These are phyloP conservation scores for Colletotrichum graminicola DNA, from an alignment of 2,329 filamentous ascomycete species.

Conservation along the genomic window DNA sequence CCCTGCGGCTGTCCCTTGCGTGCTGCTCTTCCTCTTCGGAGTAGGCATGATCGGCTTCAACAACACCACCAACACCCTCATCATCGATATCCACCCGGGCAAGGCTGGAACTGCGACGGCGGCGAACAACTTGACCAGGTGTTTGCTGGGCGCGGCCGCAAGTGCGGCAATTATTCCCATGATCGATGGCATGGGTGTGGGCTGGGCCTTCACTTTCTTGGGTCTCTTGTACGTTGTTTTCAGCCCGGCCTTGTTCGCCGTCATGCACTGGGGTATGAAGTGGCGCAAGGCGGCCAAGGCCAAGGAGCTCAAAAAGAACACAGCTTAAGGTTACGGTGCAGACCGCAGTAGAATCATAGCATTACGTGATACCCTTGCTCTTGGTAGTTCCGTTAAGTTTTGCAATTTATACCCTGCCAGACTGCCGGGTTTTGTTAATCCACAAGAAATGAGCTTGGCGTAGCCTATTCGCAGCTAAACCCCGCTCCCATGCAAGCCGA, in stretches of 20 bases:
- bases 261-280: conserved; percentile 57
- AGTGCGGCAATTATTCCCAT: conserved; percentile 66
- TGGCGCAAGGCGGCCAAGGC: conserved; percentile 56
- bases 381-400: background rate
- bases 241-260: conserved; percentile 54
- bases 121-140: conserved; percentile 68
- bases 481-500: background rate
- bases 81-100: conserved; percentile 68
- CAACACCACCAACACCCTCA: conserved; percentile 64
- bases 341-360: background rate
- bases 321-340: background rate
- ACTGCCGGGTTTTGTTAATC: background rate
- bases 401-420: background rate
- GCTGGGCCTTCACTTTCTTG: conserved; percentile 65
- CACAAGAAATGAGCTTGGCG: background rate
- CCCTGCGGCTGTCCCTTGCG: conserved; percentile 60
- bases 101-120: conserved; percentile 67
- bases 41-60: conserved; percentile 66
- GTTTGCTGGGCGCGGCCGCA: conserved; percentile 65
- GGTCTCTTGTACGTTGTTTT: conserved; percentile 57
- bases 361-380: conserved; percentile 23
- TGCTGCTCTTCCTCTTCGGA: conserved; percentile 61
- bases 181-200: conserved; percentile 62
- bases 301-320: conserved; percentile 43
- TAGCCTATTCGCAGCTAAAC: background rate